Base-by-base conservation (phyloP, 768 basidiomycete genomes). In the Trametes cinnabarina region DNA sequence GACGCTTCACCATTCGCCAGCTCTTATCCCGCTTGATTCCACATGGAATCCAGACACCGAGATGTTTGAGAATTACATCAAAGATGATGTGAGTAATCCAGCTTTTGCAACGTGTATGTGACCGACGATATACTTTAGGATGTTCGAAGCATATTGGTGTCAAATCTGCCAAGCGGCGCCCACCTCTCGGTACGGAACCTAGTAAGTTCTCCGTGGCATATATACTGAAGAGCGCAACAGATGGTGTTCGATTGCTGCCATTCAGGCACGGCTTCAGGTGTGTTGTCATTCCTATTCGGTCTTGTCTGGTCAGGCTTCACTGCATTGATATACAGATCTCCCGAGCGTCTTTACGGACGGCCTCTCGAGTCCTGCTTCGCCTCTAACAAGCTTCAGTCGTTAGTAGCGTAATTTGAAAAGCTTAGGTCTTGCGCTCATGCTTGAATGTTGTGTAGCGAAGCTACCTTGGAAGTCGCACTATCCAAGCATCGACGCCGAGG, bases 161-260 rank as follows among this genome's bases (percentile, higher is more conserved):
- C 67, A 10, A 28, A 49, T 11, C 51, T 69, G 1, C 70, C 70
- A 1, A 25, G 44, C 3, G 68, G 67, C 2, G 59, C 60, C 22
- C 62, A 53, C 23, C 43, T 68, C 19, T 49, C 64, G 17, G 69
- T 69, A 55, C 15, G 67, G 47, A 11, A 12, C 17, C 11, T n/a
- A 30, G 19, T 17, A 17, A 3, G 7, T 6, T 17, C 2, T 3
- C 5, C 26, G 15, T 6, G 30, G 20, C 14, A n/a, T 26, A 8
- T 11, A 12, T 47, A 2, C 46, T 22, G 9, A 55, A 15, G 12
- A 11, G 9, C 9, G 11, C 2, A 4, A 20, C 22, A 71, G 69
- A 66, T 68, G 44, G 57, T 71, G 20, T 66, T 71, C 43, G 69
- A 71, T 50, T 68, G 64, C 41, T 71, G 69, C 39, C 68, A 69